These are phyloP conservation scores for Zasmidium citrigriseum DNA, from an alignment of 2,329 filamentous ascomycete species.

Conservation along the genomic window DNA sequence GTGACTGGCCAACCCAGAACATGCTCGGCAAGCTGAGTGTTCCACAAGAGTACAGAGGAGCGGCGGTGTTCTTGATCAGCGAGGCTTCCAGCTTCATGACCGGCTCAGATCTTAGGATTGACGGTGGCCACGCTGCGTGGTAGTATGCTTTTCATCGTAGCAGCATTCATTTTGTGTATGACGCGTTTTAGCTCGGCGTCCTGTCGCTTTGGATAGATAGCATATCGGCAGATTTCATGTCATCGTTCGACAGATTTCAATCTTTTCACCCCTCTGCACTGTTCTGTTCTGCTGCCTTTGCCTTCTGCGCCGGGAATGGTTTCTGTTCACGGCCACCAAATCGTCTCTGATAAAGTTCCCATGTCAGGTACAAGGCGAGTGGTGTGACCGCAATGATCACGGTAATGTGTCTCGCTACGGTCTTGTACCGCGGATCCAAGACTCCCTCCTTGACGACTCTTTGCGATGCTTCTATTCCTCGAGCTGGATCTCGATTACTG, in stretches of 20 bases:
- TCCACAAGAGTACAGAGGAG: slow-evolving; percentile 41
- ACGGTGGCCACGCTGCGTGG: slow-evolving; percentile 58
- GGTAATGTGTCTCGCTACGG: slow-evolving; percentile 15
- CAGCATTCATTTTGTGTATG: not conserved
- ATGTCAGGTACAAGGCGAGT: slow-evolving; percentile 29
- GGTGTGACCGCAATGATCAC: slow-evolving; percentile 11
- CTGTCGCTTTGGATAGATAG: not conserved
- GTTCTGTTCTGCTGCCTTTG: not conserved
- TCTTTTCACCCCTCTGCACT: not conserved
- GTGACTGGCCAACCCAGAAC: slow-evolving; percentile 80
- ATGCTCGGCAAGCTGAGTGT: slow-evolving; percentile 63
- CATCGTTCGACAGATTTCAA: not conserved
- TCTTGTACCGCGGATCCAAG: slow-evolving; percentile 29
- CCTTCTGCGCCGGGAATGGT: not conserved
- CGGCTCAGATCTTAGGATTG: slow-evolving; percentile 55
- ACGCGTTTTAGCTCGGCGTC: slow-evolving; percentile 7
- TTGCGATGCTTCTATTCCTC: slow-evolving; percentile 26
- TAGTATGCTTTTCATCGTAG: slow-evolving; percentile 32
- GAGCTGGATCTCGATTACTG: slow-evolving; percentile 14
- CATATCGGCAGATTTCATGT: not conserved
- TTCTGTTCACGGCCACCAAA: slow-evolving; percentile 33
- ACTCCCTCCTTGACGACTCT: slow-evolving; percentile 26
- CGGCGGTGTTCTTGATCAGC: slow-evolving; percentile 41
- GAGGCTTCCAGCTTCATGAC: slow-evolving; percentile 57
- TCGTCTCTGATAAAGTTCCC: slow-evolving; percentile 30